A percentile compares a stretch with the other conserved stretches of the same genome.
These are phyloP conservation scores for Massospora cicadina DNA, from an alignment of 371 early-diverging fungal species.

Conservation along the genomic window DNA sequence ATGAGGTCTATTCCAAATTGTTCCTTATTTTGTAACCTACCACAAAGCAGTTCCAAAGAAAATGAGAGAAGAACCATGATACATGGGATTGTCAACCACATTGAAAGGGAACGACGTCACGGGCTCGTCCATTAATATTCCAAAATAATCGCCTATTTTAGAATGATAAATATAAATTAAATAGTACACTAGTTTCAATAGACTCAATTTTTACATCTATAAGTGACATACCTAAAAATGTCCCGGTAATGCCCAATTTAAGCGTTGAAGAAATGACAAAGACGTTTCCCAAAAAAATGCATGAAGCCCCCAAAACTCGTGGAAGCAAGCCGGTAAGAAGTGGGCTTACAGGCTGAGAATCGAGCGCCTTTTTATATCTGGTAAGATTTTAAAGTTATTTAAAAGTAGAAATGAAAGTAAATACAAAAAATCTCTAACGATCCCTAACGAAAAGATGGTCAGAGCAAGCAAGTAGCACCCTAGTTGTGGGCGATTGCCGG, in stretches of 20 bases:
- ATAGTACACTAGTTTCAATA: not conserved
- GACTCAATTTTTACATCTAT: not conserved
- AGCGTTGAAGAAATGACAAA: slow-evolving; percentile 77
- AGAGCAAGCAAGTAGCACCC: slow-evolving; percentile 70
- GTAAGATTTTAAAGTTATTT: not conserved
- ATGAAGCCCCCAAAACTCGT: slow-evolving; percentile 25
- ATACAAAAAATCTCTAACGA: slow-evolving; percentile 66
- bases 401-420: slow-evolving; percentile 11
- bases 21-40: too few species aligned
- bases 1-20: slow-evolving; percentile 1
- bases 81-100: slow-evolving; percentile 83
- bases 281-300: slow-evolving; percentile 44
- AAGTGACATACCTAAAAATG: slow-evolving; percentile 49
- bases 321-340: slow-evolving; percentile 26
- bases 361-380: slow-evolving; percentile 47
- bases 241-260: slow-evolving; percentile 74
- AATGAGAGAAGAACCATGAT: slow-evolving; percentile 73
- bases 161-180: not conserved
- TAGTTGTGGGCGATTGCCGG: slow-evolving; percentile 37
- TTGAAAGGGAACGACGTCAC: slow-evolving; percentile 87
- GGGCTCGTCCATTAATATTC: slow-evolving; percentile 70
- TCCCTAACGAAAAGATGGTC: slow-evolving; percentile 62
- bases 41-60: slow-evolving; percentile 73
- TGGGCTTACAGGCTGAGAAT: slow-evolving; percentile 36
- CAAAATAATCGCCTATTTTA: slow-evolving; percentile 74